These are phyloP conservation scores for Triticum urartu DNA, from an alignment of 176 grass and related monocot species.

Conservation along the genomic window DNA sequence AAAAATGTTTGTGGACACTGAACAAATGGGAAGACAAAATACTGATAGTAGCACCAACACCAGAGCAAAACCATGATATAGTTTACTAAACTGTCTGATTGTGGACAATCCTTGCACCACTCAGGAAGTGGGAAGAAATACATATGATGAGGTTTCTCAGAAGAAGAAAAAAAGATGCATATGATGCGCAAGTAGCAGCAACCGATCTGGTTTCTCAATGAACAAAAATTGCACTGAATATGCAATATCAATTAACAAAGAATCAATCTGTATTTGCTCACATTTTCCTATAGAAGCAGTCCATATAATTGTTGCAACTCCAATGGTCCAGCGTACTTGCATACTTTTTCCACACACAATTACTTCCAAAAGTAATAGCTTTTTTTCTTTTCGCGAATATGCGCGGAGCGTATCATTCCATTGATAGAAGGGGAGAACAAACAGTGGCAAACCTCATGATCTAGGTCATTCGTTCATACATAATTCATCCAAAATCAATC, in stretches of 20 bases:
- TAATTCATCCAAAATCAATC: no score
- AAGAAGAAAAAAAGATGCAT: not conserved
- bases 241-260: not conserved
- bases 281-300: not conserved
- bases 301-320: no score
- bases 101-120: not conserved
- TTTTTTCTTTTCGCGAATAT: no score
- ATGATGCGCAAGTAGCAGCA: not conserved
- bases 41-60: not conserved
- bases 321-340: no score
- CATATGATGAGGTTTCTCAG: not conserved
- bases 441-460: no score
- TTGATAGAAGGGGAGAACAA: no score
- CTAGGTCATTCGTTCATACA: no score
- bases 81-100: not conserved
- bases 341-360: no score
- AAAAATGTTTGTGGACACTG: not conserved
- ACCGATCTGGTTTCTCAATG: not conserved
- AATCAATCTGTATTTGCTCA: not conserved
- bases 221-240: not conserved
- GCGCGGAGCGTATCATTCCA: no score
- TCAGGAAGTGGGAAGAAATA: not conserved
- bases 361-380: no score
- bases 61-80: not conserved
- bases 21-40: not conserved